Evolutionary conservation across 2,329 filamentous ascomycete genomes (phyloP).

Genomic region (Fusarium subtropicale): DNA sequence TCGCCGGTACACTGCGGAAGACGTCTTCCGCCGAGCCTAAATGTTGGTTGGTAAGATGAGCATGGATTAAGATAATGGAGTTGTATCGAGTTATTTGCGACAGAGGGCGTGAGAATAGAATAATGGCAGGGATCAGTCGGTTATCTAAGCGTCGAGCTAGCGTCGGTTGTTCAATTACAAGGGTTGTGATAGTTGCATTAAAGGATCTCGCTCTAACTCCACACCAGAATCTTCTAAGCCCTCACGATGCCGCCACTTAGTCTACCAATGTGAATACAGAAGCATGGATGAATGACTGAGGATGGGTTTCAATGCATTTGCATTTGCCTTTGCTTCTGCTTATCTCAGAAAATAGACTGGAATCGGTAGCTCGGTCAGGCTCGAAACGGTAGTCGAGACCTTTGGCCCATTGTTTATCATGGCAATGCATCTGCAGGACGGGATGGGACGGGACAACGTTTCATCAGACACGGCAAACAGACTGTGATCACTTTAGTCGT

Average conservation of each 20-base stretch:
- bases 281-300: not conserved
- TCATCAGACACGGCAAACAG: not conserved
- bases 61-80: slow-evolving; percentile 1
- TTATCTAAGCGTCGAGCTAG: not conserved
- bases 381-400: slow-evolving; percentile 1
- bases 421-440: not conserved
- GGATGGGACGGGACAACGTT: not conserved
- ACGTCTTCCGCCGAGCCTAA: not conserved
- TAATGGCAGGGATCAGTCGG: slow-evolving; percentile 2
- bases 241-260: not conserved
- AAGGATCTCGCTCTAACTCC: slow-evolving; percentile 8
- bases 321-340: not conserved
- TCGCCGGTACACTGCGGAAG: not conserved
- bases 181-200: slow-evolving; percentile 2
- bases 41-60: not conserved
- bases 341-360: slow-evolving; percentile 19
- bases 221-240: not conserved
- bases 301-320: not conserved
- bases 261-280: not conserved
- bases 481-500: not conserved
- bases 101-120: slow-evolving; percentile 1
- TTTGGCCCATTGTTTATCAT: not conserved
- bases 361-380: not conserved
- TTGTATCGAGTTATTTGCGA: not conserved
- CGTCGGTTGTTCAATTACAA: not conserved